These are phyloP conservation scores for Inga leiocalycina DNA, from an alignment of 306 rosid genomes.

Conservation along the genomic window DNA sequence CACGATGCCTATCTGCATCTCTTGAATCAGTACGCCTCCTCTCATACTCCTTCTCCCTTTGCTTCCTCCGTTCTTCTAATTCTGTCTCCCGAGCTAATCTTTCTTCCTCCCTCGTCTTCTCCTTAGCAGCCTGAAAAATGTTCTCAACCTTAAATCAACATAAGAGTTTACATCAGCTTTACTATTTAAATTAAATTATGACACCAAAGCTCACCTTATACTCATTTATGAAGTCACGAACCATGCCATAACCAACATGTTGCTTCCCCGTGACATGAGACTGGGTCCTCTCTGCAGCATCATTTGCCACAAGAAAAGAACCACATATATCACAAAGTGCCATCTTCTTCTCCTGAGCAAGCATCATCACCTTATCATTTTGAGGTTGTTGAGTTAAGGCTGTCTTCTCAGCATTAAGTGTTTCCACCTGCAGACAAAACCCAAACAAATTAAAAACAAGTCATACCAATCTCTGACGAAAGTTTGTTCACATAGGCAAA, in stretches of 20 bases:
- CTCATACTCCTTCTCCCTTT: conserved; percentile 75
- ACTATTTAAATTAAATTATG: conserved; percentile 9
- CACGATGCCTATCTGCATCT: conserved; percentile 73
- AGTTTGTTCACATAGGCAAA: not conserved
- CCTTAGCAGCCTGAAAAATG: conserved; percentile 72
- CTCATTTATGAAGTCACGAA: conserved; percentile 87
- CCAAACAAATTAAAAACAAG: conserved; percentile 20
- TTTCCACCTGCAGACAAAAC: conserved; percentile 68
- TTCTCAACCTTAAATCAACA: conserved; percentile 18
- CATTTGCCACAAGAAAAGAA: conserved; percentile 98
- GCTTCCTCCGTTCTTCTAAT: conserved; percentile 84
- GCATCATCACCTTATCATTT: conserved; percentile 74
- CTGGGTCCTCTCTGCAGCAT: conserved; percentile 96
- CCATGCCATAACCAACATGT: conserved; percentile 99
- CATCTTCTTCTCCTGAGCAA: conserved; percentile 97
- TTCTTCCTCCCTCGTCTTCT: conserved; percentile 87
- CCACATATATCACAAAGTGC: conserved; percentile 98
- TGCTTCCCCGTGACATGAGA: conserved; percentile 98
- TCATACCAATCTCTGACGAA: conserved; percentile 1
- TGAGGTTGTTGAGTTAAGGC: conserved; percentile 74
- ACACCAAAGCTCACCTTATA: conserved; percentile 59
- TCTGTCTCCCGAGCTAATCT: conserved; percentile 82
- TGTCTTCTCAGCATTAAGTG: conserved; percentile 86
- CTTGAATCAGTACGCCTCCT: conserved; percentile 73
- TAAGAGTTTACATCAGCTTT: conserved; percentile 8